Evolutionary conservation across 768 basidiomycete genomes (phyloP), one percentile per base, ranked within the genome.

Genomic region (Leccinum disarticulatum): DNA sequence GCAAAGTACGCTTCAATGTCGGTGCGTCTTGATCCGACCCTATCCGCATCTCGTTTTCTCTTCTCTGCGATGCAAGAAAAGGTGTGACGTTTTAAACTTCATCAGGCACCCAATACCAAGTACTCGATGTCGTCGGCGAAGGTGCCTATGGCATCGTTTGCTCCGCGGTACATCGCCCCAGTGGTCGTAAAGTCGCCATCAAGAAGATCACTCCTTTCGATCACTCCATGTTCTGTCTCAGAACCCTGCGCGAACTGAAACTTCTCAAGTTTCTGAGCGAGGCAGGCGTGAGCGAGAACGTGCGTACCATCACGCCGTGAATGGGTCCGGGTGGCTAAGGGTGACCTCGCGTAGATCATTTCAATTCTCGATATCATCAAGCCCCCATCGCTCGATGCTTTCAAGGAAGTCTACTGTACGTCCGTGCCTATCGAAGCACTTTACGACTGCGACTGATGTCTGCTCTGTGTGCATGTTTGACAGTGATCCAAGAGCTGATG

Each of bases 131-230:
- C 69, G 90, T 95, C 58, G 91, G 91, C 52, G 91, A 93, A 72
- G 91, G 94, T 27, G 94, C 94, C 54, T 95, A 96, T 70, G 96
- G 96, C 54, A 91, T 96, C 69, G 95, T 98, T 61, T 94, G 91
- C 75, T 95, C 95, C 25, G 95, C 95, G 5, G 78, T 95, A 3
- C 95, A 98, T 71, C 74, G 85, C 61, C 88, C 93, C 2, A 91
- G 90, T 55, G 87, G 88, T 55, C 88, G 92, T 60, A 93, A 93
- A 74, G 96, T 98, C 61, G 95, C 95, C 56, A 95, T 97, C 81
- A 97, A 97, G 82, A 92, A 92, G 78, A 94, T 97, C 76, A 87
- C 90, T 0, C 94, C 94, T 6, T 97, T 96, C 66, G 95, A 96
- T 72, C 94, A 95, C 70, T 88, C 93, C 59, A 93, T 96, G 91